Evolutionary conservation across 2,329 filamentous ascomycete genomes (phyloP).

Genomic region (Ascomycota sp.): DNA sequence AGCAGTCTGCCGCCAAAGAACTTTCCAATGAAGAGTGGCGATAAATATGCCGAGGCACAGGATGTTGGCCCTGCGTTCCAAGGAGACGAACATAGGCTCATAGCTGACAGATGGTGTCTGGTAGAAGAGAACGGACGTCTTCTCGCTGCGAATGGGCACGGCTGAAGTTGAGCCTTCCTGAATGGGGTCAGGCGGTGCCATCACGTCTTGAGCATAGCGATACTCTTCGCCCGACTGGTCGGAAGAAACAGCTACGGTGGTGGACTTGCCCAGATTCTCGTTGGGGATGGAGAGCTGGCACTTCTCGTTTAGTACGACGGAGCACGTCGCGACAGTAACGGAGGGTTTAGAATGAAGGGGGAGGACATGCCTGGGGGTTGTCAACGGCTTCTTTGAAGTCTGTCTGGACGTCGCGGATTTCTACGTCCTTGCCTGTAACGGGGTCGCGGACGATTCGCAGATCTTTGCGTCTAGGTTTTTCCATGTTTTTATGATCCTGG

Average conservation of each 20-base stretch:
- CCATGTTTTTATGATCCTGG: constrained; percentile 21
- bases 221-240: constrained; percentile 62
- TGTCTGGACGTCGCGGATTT: constrained; percentile 64
- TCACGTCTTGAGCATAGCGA: constrained; percentile 68
- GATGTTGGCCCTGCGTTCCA: constrained; percentile 56
- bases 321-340: background rate
- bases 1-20: constrained; percentile 60
- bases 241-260: constrained; percentile 50
- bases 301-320: too few relatives aligned
- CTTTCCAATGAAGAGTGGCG: constrained; percentile 53
- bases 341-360: background rate
- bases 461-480: constrained; percentile 16
- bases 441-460: constrained; percentile 71
- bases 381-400: constrained; percentile 48
- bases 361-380: constrained; percentile 39
- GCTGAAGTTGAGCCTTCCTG: constrained; percentile 70
- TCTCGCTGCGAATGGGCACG: constrained; percentile 88
- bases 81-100: constrained; percentile 61
- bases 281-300: constrained; percentile 64
- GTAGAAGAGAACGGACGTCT: constrained; percentile 90
- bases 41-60: constrained; percentile 52
- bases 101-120: constrained; percentile 80
- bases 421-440: constrained; percentile 66
- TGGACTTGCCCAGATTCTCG: constrained; percentile 60
- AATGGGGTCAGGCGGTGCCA: constrained; percentile 74